Evolutionary conservation across 495 filamentous ascomycete species (phyloP), one percentile per base, ranked within the genome.

Genomic region (Bombardia bombarda): DNA sequence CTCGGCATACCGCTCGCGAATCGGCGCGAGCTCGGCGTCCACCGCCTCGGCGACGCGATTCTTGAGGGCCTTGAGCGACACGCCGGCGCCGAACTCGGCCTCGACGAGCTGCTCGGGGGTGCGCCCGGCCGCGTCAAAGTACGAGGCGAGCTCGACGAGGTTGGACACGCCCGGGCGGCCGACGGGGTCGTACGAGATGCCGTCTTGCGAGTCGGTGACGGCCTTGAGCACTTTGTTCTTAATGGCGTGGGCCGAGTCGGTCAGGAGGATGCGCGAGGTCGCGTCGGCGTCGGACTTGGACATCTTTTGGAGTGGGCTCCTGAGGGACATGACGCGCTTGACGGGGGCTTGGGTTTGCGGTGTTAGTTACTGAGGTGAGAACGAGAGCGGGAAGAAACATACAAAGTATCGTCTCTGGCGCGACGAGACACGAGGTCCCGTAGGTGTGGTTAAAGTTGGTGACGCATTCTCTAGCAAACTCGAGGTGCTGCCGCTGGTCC

Each of bases 401-500:
- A 90, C 88, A 84, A 34, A 90, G 72, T 2, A 94, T 63, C 1
- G 86, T 90, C 48, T 84, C 65, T 6, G 92, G 92, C 1, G 65
- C 53, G 0, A 79, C 65, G 7, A 61, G 30, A 22, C 90, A 77
- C n/a, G 83, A 55, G 0, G 69, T 51, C 3, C 75, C 72, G 56
- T 83, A 89, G 13, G 71, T 60, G 56, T 83, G 68, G 62, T 95
- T 92, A 68, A 97, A 98, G 47, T 81, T 83, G 43, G 77, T 82
- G 19, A 82, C 92, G 46, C 83, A 80, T 51, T 90, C 79, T 40
- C 92, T 71, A 12, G 88, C 79, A 56, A 96, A 93, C 61, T 98
- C 93, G 33, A 98, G 73, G 61, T 98, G 92, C 56, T 98, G 92
- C 37, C 65, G 68, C 64, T 98, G 92, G 57, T 98, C 92, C 47